A percentile compares a stretch with the other conserved stretches of the same genome.
Evolutionary conservation across 2,329 filamentous ascomycete species (phyloP).

Genomic region (Aspergillus sp.): DNA sequence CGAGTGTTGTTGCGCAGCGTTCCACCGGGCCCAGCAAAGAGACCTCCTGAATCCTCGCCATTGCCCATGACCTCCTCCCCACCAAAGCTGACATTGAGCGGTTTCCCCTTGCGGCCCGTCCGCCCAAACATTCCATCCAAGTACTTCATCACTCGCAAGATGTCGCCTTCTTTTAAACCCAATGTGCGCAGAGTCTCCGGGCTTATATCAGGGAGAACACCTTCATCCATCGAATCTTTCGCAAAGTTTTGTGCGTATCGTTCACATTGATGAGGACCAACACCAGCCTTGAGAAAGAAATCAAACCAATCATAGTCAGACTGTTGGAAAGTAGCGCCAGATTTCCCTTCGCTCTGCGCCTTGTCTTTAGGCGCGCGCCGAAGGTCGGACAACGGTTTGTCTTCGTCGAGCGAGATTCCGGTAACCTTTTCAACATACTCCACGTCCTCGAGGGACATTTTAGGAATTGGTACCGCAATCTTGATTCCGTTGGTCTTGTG

Average conservation of each 20-base stretch:
- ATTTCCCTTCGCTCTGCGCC: conserved; percentile 34
- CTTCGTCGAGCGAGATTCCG: conserved; percentile 84
- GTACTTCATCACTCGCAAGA: conserved; percentile 88
- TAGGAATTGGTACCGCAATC: conserved; percentile 90
- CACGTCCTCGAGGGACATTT: conserved; percentile 94
- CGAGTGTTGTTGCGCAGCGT: conserved; percentile 89
- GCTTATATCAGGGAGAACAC: conserved; percentile 85
- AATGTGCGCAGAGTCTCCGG: conserved; percentile 78
- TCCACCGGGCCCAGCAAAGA: conserved; percentile 94
- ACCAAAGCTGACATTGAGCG: conserved; percentile 55
- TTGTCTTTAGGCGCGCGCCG: conserved; percentile 47
- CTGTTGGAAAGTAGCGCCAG: conserved; percentile 41
- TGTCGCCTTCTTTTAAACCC: conserved; percentile 94
- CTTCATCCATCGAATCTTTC: conserved; percentile 94
- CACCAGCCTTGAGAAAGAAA: conserved; percentile 91
- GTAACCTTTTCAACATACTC: conserved; percentile 90
- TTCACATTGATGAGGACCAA: conserved; percentile 90
- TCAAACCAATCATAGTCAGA: conserved; percentile 95
- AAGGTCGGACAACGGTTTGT: conserved; percentile 88
- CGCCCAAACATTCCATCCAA: conserved; percentile 79
- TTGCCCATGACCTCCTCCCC: conserved; percentile 55
- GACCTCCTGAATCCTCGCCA: conserved; percentile 64
- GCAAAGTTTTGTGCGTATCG: conserved; percentile 87
- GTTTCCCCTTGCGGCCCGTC: conserved; percentile 55
- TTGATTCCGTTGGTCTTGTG: conserved; percentile 98